A percentile compares a stretch with the other conserved stretches of the same genome.
These are phyloP conservation scores for Nothophaeocryptopus gaeumannii DNA, from an alignment of 2,329 filamentous ascomycete species.

Conservation along the genomic window DNA sequence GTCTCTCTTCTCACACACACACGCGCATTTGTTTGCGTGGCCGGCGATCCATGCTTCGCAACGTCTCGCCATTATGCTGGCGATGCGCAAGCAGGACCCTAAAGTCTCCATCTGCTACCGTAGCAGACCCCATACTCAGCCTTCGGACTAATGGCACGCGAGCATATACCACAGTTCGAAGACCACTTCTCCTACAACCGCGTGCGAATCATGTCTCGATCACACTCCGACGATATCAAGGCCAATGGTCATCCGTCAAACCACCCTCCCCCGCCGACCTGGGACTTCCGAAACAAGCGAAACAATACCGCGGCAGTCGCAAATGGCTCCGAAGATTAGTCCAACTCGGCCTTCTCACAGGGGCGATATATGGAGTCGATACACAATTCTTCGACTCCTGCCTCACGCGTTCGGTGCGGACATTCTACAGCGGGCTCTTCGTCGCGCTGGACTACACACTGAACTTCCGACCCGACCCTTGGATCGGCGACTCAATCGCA, in stretches of 20 bases:
- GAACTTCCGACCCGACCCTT: slow-evolving; percentile 82
- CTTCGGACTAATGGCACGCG: slow-evolving; percentile 8
- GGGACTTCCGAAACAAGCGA: slow-evolving; percentile 67
- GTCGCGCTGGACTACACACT: slow-evolving; percentile 93
- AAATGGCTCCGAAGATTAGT: slow-evolving; percentile 76
- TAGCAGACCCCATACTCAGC: slow-evolving; percentile 19
- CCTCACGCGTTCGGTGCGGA: slow-evolving; percentile 72
- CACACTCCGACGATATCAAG: slow-evolving; percentile 23
- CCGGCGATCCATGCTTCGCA: slow-evolving; percentile 24
- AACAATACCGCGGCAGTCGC: slow-evolving; percentile 65
- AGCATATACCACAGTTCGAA: slow-evolving; percentile 7
- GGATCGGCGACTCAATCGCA: slow-evolving; percentile 67
- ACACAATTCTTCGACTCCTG: slow-evolving; percentile 74
- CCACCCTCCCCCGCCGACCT: slow-evolving; percentile 78
- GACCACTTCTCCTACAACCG: background rate
- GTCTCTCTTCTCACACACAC: no score
- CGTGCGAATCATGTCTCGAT: background rate
- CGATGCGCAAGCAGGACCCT: slow-evolving; percentile 32
- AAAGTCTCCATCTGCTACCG: slow-evolving; percentile 23
- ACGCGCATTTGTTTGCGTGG: slow-evolving; percentile 7
- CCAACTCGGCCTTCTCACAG: slow-evolving; percentile 59
- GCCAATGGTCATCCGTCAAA: slow-evolving; percentile 43
- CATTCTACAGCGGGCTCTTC: slow-evolving; percentile 74
- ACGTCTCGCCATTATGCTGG: slow-evolving; percentile 30
- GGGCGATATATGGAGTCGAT: slow-evolving; percentile 67